phyloP scores from a whole-genome alignment of 2,329 filamentous ascomycete species.

The Fusarium marasasianum region DNA sequence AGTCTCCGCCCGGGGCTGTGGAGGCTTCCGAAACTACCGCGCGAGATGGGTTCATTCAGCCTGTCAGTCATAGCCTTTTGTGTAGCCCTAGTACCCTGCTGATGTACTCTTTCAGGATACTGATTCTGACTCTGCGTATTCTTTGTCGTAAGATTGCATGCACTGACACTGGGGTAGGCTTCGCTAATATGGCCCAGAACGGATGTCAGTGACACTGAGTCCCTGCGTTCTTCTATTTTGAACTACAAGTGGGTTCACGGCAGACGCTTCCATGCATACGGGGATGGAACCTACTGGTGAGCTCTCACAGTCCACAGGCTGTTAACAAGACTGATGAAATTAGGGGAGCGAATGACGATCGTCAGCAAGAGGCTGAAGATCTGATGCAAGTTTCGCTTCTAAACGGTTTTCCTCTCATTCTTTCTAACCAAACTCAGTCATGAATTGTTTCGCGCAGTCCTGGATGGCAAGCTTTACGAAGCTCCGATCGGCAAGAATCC shows the following conservation, averaged over 20 bases:
- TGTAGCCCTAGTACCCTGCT: background rate
- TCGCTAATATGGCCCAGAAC: background rate
- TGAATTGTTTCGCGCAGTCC: slow-evolving; percentile 19
- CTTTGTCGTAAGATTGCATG: slow-evolving; percentile 1
- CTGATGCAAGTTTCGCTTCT: background rate
- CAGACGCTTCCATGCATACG: slow-evolving; percentile 17
- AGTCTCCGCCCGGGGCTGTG: background rate
- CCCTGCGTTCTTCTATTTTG: slow-evolving; percentile 12
- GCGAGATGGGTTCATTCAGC: background rate
- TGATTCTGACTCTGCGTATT: slow-evolving; percentile 22
- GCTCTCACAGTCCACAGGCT: no score
- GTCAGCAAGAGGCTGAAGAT: slow-evolving; percentile 27
- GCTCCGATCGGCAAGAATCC: slow-evolving; percentile 18
- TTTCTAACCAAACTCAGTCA: background rate
- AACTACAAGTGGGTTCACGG: slow-evolving; percentile 32
- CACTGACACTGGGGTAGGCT: background rate
- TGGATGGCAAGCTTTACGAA: slow-evolving; percentile 15
- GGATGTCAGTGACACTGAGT: slow-evolving; percentile 19
- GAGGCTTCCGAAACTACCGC: background rate
- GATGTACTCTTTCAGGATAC: slow-evolving; percentile 6
- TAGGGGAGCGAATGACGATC: slow-evolving; percentile 29
- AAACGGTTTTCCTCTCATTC: accelerated
- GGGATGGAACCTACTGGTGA: slow-evolving; percentile 22
- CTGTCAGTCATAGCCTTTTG: background rate
- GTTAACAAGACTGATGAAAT: no score